Evolutionary conservation across 164 flowering plant species (phyloP).

Genomic region (Santalum album): DNA sequence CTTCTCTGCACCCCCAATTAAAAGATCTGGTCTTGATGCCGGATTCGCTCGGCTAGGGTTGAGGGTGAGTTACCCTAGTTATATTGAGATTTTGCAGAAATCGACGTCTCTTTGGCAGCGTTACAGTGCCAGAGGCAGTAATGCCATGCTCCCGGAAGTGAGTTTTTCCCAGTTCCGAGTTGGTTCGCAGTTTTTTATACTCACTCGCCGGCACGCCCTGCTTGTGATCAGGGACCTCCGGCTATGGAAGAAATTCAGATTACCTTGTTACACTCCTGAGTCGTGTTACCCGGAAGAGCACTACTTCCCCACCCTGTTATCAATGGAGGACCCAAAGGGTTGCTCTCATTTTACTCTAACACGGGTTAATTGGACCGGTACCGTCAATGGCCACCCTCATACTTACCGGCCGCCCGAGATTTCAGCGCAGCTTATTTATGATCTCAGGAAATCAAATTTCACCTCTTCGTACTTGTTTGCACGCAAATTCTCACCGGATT

Average conservation of each 20-base stretch:
- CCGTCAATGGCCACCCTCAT: slow-evolving; percentile 68
- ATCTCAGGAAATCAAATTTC: slow-evolving; percentile 53
- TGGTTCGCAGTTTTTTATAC: slow-evolving; percentile 79
- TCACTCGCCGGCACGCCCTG: slow-evolving; percentile 53
- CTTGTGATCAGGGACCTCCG: slow-evolving; percentile 48
- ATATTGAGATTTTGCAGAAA: slow-evolving; percentile 1
- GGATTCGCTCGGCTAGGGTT: slow-evolving; percentile 12
- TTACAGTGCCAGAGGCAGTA: slow-evolving; percentile 51
- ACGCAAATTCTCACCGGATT: slow-evolving; percentile 71
- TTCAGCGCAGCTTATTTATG: slow-evolving; percentile 40
- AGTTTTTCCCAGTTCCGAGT: slow-evolving; percentile 56
- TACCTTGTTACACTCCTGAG: slow-evolving; percentile 53
- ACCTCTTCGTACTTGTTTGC: slow-evolving; percentile 64
- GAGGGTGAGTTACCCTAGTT: slow-evolving; percentile 11
- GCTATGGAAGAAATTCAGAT: slow-evolving; percentile 71
- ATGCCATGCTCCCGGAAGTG: slow-evolving; percentile 76
- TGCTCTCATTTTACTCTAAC: slow-evolving; percentile 63
- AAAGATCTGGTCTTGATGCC: slow-evolving; percentile 6
- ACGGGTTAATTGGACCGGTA: slow-evolving; percentile 82
- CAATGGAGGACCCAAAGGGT: slow-evolving; percentile 68
- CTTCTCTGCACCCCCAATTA: slow-evolving; percentile 20
- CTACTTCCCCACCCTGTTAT: slow-evolving; percentile 76
- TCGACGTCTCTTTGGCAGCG: slow-evolving; percentile 22
- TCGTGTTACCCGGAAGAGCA: slow-evolving; percentile 95
- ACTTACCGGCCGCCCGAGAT: slow-evolving; percentile 51